Evolutionary conservation across 305 asterid species (phyloP).

Genomic region (Salvia sclarea): DNA sequence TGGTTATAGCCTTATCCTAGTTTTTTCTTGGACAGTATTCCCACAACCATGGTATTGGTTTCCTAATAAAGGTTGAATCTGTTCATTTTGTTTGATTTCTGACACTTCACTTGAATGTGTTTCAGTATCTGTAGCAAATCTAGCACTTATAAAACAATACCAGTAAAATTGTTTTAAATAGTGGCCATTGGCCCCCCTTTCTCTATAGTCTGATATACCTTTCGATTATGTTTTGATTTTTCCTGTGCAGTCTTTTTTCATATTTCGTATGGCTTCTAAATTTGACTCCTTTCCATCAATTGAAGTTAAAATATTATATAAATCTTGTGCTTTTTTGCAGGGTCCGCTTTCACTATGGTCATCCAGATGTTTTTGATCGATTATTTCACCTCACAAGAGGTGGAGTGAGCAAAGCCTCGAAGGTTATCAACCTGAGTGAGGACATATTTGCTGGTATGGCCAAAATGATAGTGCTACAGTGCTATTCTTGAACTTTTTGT

Average conservation of each 20-base stretch:
- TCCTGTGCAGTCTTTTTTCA: neutral
- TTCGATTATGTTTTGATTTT: neutral
- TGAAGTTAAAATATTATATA: neutral
- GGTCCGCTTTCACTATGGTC: constrained; percentile 99
- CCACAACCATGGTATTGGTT: neutral
- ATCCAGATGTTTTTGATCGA: constrained; percentile 96
- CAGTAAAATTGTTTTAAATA: neutral
- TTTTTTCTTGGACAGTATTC: neutral
- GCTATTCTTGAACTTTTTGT: neutral
- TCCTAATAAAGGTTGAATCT: neutral
- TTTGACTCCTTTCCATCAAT: neutral
- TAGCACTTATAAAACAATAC: neutral
- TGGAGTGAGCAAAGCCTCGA: constrained; percentile 97
- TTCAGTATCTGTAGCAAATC: neutral
- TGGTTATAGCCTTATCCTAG: neutral
- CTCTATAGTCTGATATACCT: neutral
- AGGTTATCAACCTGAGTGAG: constrained; percentile 85
- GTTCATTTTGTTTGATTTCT: neutral
- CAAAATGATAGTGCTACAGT: neutral
- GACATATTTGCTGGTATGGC: constrained; percentile 70
- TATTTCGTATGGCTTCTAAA: neutral
- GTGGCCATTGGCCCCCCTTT: neutral
- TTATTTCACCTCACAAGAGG: constrained; percentile 92
- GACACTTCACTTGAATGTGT: neutral
- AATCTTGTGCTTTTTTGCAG: constrained; percentile 41